Percentiles rank a stretch among this genome's conserved stretches.
phyloP scores from a whole-genome alignment of 257 asterid species.

The Solanum ossicruentum region DNA sequence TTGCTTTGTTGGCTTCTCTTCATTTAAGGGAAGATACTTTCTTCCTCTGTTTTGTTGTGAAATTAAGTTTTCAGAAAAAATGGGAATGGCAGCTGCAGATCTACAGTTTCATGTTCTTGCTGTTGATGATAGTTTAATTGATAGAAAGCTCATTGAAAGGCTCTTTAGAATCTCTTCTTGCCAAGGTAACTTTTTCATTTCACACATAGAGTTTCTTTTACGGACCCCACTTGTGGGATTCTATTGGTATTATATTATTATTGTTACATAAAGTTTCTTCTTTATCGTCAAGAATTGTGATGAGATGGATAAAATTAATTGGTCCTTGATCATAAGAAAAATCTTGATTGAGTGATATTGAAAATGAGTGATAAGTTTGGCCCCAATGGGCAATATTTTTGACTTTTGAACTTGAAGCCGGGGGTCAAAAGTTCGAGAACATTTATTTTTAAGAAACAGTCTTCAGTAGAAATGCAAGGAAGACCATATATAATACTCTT shows the following conservation, averaged over 20 bases:
- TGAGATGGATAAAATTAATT: background rate
- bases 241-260: no score
- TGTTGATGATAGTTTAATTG: constrained; percentile 34
- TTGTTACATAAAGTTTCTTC: no score
- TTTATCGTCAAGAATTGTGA: background rate
- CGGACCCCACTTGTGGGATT: no score
- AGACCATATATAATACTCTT: no score
- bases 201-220: background rate
- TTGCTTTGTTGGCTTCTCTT: constrained; percentile 33
- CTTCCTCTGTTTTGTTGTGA: background rate
- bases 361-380: background rate
- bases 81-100: constrained; percentile 28
- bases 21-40: background rate
- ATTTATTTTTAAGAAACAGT: background rate
- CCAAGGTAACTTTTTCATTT: constrained; percentile 18
- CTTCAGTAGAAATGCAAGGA: no score
- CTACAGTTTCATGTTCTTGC: constrained; percentile 38
- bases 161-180: constrained; percentile 34
- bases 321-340: no score
- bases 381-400: background rate
- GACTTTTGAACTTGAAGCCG: background rate
- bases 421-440: background rate
- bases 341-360: no score
- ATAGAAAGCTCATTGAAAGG: constrained; percentile 36
- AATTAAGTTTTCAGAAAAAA: background rate